Evolutionary conservation across 768 basidiomycete species (phyloP).

Genomic region (Leucosporidium scottii): DNA sequence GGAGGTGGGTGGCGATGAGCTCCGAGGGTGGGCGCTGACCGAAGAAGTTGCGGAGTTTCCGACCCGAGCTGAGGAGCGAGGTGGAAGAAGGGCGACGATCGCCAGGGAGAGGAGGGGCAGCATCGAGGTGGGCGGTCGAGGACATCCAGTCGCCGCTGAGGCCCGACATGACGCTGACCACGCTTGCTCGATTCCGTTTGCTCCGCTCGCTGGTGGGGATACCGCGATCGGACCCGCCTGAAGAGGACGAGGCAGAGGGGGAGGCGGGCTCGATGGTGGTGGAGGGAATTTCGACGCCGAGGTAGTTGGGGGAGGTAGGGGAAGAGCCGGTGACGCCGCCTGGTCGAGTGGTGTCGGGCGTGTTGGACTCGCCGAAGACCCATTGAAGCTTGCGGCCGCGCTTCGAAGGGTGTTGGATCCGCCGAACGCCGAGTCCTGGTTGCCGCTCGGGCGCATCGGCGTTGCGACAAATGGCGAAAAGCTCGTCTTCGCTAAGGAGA

Average conservation of each 20-base stretch:
- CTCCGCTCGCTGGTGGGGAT: constrained; percentile 40
- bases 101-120: neutral
- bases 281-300: constrained; percentile 36
- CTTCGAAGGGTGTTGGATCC: constrained; percentile 11
- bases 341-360: constrained; percentile 8
- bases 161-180: constrained; percentile 86
- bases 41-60: constrained; percentile 86
- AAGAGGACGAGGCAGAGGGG: constrained; percentile 7
- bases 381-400: constrained; percentile 31
- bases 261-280: constrained; percentile 35
- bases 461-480: constrained; percentile 33
- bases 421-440: constrained; percentile 33
- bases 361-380: constrained; percentile 34
- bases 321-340: constrained; percentile 29
- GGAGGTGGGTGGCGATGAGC: constrained; percentile 86
- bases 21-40: constrained; percentile 97
- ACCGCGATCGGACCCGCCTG: constrained; percentile 3
- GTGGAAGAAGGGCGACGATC: neutral
- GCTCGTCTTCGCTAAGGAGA: constrained; percentile 32
- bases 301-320: constrained; percentile 44
- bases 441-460: constrained; percentile 29
- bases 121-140: neutral
- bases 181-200: constrained; percentile 82
- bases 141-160: constrained; percentile 51
- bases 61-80: constrained; percentile 6